Percentiles rank a stretch among this genome's conserved stretches.
phyloP scores from a whole-genome alignment of 2,329 filamentous ascomycete genomes.

The Aspergillus quadricinctus region DNA sequence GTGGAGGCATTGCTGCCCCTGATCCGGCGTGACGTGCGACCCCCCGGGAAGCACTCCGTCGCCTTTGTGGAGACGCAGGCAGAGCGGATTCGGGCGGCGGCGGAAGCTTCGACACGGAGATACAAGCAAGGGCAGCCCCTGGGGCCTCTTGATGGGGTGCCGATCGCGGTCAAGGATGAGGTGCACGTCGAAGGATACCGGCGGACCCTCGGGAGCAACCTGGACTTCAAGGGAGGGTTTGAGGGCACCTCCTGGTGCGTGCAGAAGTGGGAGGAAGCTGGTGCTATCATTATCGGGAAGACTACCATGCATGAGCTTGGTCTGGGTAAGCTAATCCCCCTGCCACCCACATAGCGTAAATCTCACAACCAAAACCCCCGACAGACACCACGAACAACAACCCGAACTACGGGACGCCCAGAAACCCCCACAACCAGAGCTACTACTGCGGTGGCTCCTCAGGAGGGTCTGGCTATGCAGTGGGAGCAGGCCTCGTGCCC shows the following conservation, averaged over 20 bases:
- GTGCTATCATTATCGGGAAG: slow-evolving; percentile 71
- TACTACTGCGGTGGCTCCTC: slow-evolving; percentile 83
- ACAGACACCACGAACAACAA: slow-evolving; percentile 82
- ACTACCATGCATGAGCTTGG: slow-evolving; percentile 78
- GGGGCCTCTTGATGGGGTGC: slow-evolving; percentile 73
- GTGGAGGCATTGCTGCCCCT: slow-evolving; percentile 66
- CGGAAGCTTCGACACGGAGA: slow-evolving; percentile 66
- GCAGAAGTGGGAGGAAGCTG: slow-evolving; percentile 65
- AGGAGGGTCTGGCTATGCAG: slow-evolving; percentile 67
- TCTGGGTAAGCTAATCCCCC: slow-evolving; percentile 46
- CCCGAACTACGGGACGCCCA: slow-evolving; percentile 65
- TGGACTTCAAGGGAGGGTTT: slow-evolving; percentile 50
- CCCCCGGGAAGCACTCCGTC: slow-evolving; percentile 59
- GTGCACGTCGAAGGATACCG: slow-evolving; percentile 66
- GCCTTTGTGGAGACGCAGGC: slow-evolving; percentile 68
- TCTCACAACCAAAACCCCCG: not conserved
- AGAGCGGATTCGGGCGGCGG: slow-evolving; percentile 62
- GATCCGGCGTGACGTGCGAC: slow-evolving; percentile 56
- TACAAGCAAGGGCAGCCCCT: slow-evolving; percentile 64
- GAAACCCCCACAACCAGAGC: slow-evolving; percentile 69
- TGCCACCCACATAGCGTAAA: too few relatives aligned
- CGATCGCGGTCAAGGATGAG: slow-evolving; percentile 81
- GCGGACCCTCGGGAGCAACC: slow-evolving; percentile 60
- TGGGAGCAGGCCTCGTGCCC: slow-evolving; percentile 68
- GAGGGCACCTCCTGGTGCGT: slow-evolving; percentile 66